Percentiles rank a stretch among this genome's conserved stretches.
These are phyloP conservation scores for Aspergillus viridinutans DNA, from an alignment of 2,329 filamentous ascomycete species.

Conservation along the genomic window DNA sequence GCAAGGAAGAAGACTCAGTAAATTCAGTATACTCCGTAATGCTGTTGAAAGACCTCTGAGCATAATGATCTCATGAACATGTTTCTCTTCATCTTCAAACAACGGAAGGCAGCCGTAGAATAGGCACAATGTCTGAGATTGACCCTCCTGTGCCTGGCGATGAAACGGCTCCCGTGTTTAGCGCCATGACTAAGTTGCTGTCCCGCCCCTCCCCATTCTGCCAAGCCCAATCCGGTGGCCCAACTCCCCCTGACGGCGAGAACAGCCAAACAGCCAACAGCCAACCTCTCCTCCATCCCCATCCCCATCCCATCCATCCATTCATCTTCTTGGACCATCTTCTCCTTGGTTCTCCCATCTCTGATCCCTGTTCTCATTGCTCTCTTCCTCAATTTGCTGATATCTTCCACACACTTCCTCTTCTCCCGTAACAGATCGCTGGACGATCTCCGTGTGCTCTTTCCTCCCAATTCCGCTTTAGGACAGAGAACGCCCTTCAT, in stretches of 20 bases:
- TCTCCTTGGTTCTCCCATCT: slow-evolving; percentile 1
- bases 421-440: slow-evolving; percentile 19
- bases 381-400: slow-evolving; percentile 2
- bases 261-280: too few relatives aligned
- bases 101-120: not conserved
- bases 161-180: not conserved
- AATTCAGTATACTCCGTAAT: not conserved
- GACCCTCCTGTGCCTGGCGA: not conserved
- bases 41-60: not conserved
- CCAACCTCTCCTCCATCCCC: not conserved
- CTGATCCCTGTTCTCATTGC: not conserved
- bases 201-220: not conserved
- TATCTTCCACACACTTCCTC: slow-evolving; percentile 3
- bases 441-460: slow-evolving; percentile 22
- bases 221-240: not conserved
- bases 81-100: too few relatives aligned
- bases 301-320: not conserved
- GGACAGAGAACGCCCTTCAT: slow-evolving; percentile 30
- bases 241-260: not conserved
- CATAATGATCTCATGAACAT: not conserved
- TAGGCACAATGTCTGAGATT: not conserved
- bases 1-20: not conserved
- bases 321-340: not conserved
- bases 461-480: slow-evolving; percentile 4
- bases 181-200: not conserved